Evolutionary conservation across 495 filamentous ascomycete species (phyloP), one percentile per base, ranked within the genome.

Genomic region (Diplogelasinospora grovesii): DNA sequence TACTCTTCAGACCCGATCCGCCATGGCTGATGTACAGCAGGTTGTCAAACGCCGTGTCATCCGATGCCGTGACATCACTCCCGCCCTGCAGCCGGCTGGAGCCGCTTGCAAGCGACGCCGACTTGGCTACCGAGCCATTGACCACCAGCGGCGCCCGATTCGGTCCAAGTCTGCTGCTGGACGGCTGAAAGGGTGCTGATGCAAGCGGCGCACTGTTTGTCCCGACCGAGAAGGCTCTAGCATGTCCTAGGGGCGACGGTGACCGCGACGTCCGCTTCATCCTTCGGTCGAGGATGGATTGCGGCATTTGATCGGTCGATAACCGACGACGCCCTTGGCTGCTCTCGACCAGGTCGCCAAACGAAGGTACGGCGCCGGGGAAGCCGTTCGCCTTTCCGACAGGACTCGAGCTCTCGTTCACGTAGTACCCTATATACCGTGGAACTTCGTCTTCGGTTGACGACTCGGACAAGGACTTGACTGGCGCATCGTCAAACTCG

Each of bases 191-290:
- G 0, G 65, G 54, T 2, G 53, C 51, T 7, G 65, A 56, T 16
- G 41, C 35, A 16, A 66, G 48, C 32, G 60, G 65, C 10, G 59
- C 50, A 8, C 69, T 64, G 33, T 54, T 60, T 30, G 61, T 52
- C 13, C 72, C 66, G 3, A 58, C 53, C 3, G 72, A 68, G 26
- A 64, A 61, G 16, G 60, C 64, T 35, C 69, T 61, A 26, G 60
- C 55, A 49, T 73, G 71, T 5, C 64, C 66, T 23, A 68, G 54
- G 3, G 74, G 74, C 0, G 74, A 78, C 6, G 74, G 71, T n/a
- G 74, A 76, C 15, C 72, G 62, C 14, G 74, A 75, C 9, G 63
- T 66, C 22, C 70, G 58, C 52, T 63, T 68, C 36, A 72, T 68
- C 31, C 65, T 59, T 20, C 68, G 53, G 38, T 78, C 70, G 8